Percentiles rank a stretch among this genome's conserved stretches.
Evolutionary conservation across 2,329 filamentous ascomycete species (phyloP).

Genomic region (Furcasterigmium furcatum): DNA sequence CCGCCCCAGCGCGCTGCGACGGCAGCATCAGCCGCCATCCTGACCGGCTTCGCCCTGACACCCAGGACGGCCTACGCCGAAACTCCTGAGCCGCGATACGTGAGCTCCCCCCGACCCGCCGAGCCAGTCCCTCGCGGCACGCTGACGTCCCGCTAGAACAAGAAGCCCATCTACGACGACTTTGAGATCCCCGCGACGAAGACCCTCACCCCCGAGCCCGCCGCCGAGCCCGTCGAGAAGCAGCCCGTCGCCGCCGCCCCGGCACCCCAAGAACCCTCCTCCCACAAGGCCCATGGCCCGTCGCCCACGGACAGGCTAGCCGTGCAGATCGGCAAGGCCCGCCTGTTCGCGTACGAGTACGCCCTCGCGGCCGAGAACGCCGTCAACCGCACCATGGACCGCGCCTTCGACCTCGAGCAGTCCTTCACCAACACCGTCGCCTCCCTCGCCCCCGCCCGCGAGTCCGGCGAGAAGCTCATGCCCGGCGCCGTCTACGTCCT

Average conservation of each 20-base stretch:
- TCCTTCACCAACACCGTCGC: slow-evolving; percentile 88
- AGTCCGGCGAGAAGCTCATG: slow-evolving; percentile 84
- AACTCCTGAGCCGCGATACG: slow-evolving; percentile 31
- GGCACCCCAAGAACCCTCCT: slow-evolving; percentile 18
- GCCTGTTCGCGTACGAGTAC: slow-evolving; percentile 76
- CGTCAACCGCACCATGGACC: slow-evolving; percentile 79
- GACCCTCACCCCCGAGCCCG: slow-evolving; percentile 21
- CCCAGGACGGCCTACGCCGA: slow-evolving; percentile 50
- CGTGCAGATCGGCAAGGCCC: slow-evolving; percentile 73
- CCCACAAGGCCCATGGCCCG: slow-evolving; percentile 42
- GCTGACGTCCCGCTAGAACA: slow-evolving; percentile 29
- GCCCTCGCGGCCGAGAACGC: slow-evolving; percentile 73
- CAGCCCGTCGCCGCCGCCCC: slow-evolving; percentile 16
- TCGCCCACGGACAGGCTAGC: slow-evolving; percentile 90
- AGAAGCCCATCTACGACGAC: slow-evolving; percentile 82
- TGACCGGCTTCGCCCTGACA: slow-evolving; percentile 43
- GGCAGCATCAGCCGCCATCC: slow-evolving; percentile 44
- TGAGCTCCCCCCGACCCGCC: neutral
- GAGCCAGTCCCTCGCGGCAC: neutral
- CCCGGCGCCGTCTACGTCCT: slow-evolving; percentile 90
- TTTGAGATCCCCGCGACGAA: slow-evolving; percentile 42
- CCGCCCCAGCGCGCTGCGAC: slow-evolving; percentile 47
- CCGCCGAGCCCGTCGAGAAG: slow-evolving; percentile 24
- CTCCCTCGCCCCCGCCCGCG: slow-evolving; percentile 79
- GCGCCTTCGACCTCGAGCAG: slow-evolving; percentile 80